phyloP scores from a whole-genome alignment of 257 asterid species.

The Nicotiana tabacum region DNA sequence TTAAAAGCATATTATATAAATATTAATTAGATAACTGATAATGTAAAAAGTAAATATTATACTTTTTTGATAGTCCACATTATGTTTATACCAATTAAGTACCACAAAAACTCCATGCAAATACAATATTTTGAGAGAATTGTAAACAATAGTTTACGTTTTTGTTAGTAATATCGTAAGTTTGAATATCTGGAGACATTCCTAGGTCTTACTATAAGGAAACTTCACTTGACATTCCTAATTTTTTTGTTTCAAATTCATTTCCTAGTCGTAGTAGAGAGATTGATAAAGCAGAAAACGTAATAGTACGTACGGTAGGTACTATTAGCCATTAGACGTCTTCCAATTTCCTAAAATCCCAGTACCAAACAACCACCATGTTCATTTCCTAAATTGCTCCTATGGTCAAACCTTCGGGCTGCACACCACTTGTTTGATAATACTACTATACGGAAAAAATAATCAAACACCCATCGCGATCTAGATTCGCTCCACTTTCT shows the following conservation, averaged over 20 bases:
- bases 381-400: neutral
- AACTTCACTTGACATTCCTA: neutral
- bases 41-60: too few relatives aligned
- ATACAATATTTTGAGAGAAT: neutral
- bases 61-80: too few relatives aligned
- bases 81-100: too few relatives aligned
- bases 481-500: neutral
- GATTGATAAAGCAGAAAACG: neutral
- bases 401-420: neutral
- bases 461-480: neutral
- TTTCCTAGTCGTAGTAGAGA: too few relatives aligned
- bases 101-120: neutral
- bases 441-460: neutral
- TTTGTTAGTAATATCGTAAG: too few relatives aligned
- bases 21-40: too few relatives aligned
- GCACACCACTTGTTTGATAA: constrained; percentile 6
- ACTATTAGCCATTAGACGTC: neutral
- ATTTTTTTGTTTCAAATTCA: too few relatives aligned
- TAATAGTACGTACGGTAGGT: neutral
- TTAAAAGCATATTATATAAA: too few relatives aligned
- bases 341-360: neutral
- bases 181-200: too few relatives aligned
- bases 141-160: too few relatives aligned
- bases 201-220: neutral
- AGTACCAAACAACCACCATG: neutral